Conservation (phyloP, 768 basidiomycete species). For the Mycena amicta region DNA sequence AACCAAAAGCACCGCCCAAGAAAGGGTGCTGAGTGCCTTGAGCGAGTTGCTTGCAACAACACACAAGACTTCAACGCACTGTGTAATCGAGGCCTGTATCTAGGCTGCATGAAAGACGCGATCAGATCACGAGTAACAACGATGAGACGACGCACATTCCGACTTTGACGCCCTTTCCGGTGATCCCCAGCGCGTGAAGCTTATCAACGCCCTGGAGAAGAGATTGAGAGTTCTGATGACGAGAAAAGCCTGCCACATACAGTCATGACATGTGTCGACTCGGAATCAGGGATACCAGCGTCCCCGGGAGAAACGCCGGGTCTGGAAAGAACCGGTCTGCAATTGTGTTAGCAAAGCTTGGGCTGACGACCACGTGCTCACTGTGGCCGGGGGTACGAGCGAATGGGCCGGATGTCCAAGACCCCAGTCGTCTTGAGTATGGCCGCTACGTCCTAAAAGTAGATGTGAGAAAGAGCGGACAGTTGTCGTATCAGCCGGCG, state of each 20-base stretch:
- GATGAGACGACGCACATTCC: constrained; percentile 50
- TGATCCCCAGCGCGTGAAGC: constrained; percentile 62
- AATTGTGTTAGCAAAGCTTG: constrained; percentile 2
- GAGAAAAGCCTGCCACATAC: constrained; percentile 32
- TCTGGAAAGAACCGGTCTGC: constrained; percentile 43
- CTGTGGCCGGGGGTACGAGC: constrained; percentile 44
- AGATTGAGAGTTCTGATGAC: neutral
- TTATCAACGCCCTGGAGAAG: constrained; percentile 60
- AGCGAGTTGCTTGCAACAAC: too few relatives aligned
- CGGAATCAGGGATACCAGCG: constrained; percentile 46
- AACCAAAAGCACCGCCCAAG: constrained; percentile 57
- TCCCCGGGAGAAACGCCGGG: constrained; percentile 42
- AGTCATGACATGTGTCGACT: constrained; percentile 57
- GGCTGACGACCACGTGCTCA: constrained; percentile 24
- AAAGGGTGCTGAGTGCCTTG: too few relatives aligned
- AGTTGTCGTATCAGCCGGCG: too few relatives aligned
- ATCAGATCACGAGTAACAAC: constrained; percentile 17
- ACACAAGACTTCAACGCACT: too few relatives aligned
- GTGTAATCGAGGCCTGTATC: constrained; percentile 53
- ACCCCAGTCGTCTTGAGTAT: constrained; percentile 52
- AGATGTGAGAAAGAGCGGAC: too few relatives aligned
- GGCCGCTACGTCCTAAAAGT: too few relatives aligned
- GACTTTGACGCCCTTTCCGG: constrained; percentile 67
- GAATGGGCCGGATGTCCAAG: constrained; percentile 60
- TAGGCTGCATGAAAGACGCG: constrained; percentile 4